Percentiles rank a stretch among this genome's conserved stretches.
Conservation (phyloP, 169 alveolate genomes). For the Blepharisma undulans region DNA sequence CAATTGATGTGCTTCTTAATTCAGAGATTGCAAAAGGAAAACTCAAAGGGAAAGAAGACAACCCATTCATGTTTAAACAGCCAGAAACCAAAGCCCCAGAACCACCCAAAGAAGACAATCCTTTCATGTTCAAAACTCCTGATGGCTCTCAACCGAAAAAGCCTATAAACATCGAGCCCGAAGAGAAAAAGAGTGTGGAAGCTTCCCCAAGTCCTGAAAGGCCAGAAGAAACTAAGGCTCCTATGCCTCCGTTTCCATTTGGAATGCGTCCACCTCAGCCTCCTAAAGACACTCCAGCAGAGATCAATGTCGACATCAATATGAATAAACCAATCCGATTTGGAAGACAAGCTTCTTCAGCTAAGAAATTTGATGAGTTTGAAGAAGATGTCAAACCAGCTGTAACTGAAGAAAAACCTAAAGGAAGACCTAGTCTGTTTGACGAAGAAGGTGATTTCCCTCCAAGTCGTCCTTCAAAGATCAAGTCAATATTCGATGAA, state of each 20-base stretch:
- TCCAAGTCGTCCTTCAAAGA: background rate
- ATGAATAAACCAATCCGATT: background rate
- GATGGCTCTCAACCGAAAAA: background rate
- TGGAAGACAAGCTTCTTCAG: background rate
- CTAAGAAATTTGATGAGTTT: background rate
- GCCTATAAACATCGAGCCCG: background rate
- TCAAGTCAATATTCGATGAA: background rate
- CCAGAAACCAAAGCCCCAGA: background rate
- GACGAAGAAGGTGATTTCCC: background rate
- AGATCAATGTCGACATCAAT: background rate
- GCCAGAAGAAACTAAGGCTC: background rate
- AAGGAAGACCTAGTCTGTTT: background rate
- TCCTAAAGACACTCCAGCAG: background rate
- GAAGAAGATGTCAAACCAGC: background rate
- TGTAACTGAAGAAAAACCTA: background rate
- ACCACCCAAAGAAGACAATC: background rate
- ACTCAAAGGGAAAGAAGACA: background rate
- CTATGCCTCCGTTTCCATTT: background rate
- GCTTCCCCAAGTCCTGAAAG: background rate
- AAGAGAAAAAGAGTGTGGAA: background rate
- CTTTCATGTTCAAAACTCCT: background rate
- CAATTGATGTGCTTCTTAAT: background rate
- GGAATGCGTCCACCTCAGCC: background rate
- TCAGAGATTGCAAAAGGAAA: slow-evolving; percentile 6
- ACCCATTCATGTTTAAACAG: slow-evolving; percentile 26